Percentiles rank a stretch among this genome's conserved stretches.
Conservation (phyloP, 2,329 filamentous ascomycete species). For the Ampelomyces quisqualis region DNA sequence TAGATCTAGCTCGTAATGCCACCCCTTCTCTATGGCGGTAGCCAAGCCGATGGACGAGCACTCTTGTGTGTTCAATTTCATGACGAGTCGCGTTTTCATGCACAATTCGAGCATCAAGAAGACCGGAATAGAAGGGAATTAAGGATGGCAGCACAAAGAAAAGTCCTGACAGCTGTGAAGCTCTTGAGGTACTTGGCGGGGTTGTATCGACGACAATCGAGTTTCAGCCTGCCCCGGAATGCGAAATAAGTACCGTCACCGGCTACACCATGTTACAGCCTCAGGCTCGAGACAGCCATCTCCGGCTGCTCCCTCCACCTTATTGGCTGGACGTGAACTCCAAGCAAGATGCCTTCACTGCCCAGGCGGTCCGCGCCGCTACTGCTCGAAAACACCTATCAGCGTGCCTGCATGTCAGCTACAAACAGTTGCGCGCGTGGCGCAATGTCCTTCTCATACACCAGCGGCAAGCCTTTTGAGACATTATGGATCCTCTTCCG, state of each 20-base stretch:
- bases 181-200: constrained; percentile 17
- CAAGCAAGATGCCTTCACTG: no score
- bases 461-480: not conserved
- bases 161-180: constrained; percentile 16
- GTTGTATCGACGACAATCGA: not conserved
- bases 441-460: not conserved
- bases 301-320: no score
- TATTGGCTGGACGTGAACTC: no score
- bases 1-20: not conserved
- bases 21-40: not conserved
- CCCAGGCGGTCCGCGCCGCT: no score
- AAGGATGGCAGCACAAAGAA: constrained; percentile 1
- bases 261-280: no score
- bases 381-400: no score
- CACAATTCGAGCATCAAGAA: not conserved
- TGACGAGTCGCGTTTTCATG: not conserved
- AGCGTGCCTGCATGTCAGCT: no score
- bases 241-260: no score
- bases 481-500: constrained; percentile 4
- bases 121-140: not conserved
- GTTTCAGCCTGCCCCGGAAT: constrained; percentile 15
- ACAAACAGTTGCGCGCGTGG: constrained; percentile 3
- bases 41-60: not conserved
- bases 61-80: not conserved
- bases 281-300: no score